A percentile compares a stretch with the other conserved stretches of the same genome.
Evolutionary conservation across 805 yeast species (phyloP).

Genomic region (Lipomyces lipofer): DNA sequence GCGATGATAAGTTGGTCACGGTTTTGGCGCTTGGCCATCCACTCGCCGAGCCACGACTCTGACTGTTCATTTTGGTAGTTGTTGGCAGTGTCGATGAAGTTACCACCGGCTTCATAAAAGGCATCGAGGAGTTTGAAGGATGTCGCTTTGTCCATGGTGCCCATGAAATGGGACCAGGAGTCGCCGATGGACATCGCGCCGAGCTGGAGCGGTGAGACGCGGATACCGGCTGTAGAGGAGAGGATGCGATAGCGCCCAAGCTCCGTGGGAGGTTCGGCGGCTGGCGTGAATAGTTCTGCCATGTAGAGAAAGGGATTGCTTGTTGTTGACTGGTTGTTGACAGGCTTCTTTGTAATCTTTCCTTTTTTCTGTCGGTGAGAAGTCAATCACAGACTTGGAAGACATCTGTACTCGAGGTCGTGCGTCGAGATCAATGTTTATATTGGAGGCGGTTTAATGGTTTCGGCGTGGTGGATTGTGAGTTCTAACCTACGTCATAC

Average conservation of each 20-base stretch:
- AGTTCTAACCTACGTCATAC: too few species aligned
- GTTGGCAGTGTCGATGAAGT: slow-evolving; percentile 35
- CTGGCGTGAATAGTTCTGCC: not conserved
- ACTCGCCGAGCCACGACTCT: slow-evolving; percentile 36
- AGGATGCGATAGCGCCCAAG: slow-evolving; percentile 29
- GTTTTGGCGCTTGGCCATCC: slow-evolving; percentile 32
- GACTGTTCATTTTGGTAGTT: slow-evolving; percentile 32
- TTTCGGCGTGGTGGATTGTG: too few species aligned
- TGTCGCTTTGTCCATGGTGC: slow-evolving; percentile 14
- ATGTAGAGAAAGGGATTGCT: too few species aligned
- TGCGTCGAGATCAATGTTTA: too few species aligned
- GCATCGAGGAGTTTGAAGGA: slow-evolving; percentile 32
- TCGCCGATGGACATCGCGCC: slow-evolving; percentile 36
- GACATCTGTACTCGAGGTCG: too few species aligned
- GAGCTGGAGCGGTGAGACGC: slow-evolving; percentile 34
- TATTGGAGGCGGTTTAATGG: too few species aligned
- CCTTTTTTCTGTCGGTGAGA: too few species aligned
- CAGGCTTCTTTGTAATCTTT: too few species aligned
- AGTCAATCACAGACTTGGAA: too few species aligned
- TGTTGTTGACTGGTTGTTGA: too few species aligned
- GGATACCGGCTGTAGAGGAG: slow-evolving; percentile 34
- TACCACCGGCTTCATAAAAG: slow-evolving; percentile 33
- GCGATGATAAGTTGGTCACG: slow-evolving; percentile 35
- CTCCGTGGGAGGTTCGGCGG: not conserved
- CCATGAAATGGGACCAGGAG: slow-evolving; percentile 29